Evolutionary conservation across 2,329 filamentous ascomycete species (phyloP).

Genomic region (Tolypocladium ovalisporum): DNA sequence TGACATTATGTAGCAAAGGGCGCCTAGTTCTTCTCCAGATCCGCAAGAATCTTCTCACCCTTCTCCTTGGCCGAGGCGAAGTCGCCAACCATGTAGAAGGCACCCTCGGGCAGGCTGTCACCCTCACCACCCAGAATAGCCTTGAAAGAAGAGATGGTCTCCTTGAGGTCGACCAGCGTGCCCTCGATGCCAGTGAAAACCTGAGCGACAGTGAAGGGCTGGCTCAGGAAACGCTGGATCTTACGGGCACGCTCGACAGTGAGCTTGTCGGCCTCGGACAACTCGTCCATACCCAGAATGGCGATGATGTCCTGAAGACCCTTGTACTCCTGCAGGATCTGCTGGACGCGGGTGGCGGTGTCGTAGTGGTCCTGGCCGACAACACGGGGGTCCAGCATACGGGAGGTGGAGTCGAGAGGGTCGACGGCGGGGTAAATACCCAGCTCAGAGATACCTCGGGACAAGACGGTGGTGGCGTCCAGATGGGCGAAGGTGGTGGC

Average conservation of each 20-base stretch:
- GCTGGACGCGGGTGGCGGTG: constrained; percentile 88
- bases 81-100: constrained; percentile 97
- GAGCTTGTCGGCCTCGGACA: constrained; percentile 98
- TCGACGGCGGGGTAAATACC: constrained; percentile 99
- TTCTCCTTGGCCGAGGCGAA: constrained; percentile 85
- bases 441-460: constrained; percentile 99
- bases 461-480: constrained; percentile 99
- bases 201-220: constrained; percentile 86
- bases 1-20: constrained; percentile 23
- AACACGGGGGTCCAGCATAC: constrained; percentile 98
- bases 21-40: constrained; percentile 59
- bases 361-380: constrained; percentile 97
- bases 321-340: constrained; percentile 99
- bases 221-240: constrained; percentile 98
- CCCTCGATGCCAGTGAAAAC: constrained; percentile 93
- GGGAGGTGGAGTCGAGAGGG: constrained; percentile 97
- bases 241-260: constrained; percentile 99
- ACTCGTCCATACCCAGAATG: constrained; percentile 99
- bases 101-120: constrained; percentile 90
- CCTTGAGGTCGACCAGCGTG: constrained; percentile 94
- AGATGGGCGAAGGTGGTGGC: constrained; percentile 99
- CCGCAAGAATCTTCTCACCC: constrained; percentile 99
- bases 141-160: constrained; percentile 97
- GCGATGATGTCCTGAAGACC: constrained; percentile 99
- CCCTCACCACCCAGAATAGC: constrained; percentile 88